Base-by-base conservation (phyloP, 257 asterid species). In the Scutellaria galericulata region DNA sequence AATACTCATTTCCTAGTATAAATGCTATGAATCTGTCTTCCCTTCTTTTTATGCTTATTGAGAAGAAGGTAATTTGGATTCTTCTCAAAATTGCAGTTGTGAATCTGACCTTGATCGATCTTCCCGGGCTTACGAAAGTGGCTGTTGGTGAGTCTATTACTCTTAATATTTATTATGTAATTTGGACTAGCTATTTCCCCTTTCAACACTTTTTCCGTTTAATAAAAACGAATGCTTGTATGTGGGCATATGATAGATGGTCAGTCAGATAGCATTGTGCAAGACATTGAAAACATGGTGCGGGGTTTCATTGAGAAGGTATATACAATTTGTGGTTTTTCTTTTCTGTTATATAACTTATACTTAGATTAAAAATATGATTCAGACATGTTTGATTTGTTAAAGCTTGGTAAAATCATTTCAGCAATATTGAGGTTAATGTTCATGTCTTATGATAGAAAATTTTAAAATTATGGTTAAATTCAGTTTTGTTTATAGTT, bases 211-310 rank as follows among this genome's bases (percentile, higher is more conserved):
- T 62, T 68, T 31, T 63, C 48, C 24, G 10, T 53, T 57, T 27
- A 48, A 54, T 62, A 64, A 57, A 64, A 81, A 64, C 15, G 13
- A 52, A 41, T 72, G 57, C 6, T 66, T 56, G 37, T 59, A 8
- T 66, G 66, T 24, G 55, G 41, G 67, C 68, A 60, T 65, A 22
- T 70, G 55, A 57, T 68, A 87, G 90, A 87, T 3, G 93, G 93
- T 47, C 93, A 87, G 75, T 66, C 93, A 46, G 93, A 87, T 59
- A 83, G 72, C 80, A 75, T 79, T 64, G 93, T 87, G 78, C 47
- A 31, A 80, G 93, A 87, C 71, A 87, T 87, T 70, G 93, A 87
- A 69, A 83, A 80, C 82, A 87, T 85, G 93, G 93, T 85, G 78
- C 93, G 87, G 51, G 74, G 89, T 42, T 87, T 75, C 55, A 86